Evolutionary conservation across 768 basidiomycete genomes (phyloP).

Genomic region (Rhodotorula graminis): DNA sequence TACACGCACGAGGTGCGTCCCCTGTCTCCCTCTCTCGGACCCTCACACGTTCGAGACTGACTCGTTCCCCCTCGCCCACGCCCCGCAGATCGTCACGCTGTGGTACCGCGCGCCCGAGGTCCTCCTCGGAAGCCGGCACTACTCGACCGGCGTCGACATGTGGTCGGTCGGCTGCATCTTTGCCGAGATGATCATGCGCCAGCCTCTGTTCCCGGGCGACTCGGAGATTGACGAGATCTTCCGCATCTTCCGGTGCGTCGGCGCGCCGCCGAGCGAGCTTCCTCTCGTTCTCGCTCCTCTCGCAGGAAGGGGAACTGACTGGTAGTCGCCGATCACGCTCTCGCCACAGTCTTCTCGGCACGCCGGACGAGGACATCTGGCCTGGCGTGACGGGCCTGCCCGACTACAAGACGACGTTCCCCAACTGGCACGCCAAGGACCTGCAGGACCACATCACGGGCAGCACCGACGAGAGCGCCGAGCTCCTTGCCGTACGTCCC

Average conservation of each 20-base stretch:
- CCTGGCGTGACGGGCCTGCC: constrained; percentile 81
- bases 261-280: background rate
- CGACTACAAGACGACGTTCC: constrained; percentile 95
- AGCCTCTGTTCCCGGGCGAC: constrained; percentile 92
- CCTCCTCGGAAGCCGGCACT: constrained; percentile 87
- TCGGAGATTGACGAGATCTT: constrained; percentile 99
- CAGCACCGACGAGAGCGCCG: constrained; percentile 27
- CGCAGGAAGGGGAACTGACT: constrained; percentile 5
- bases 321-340: no score
- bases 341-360: constrained; percentile 72
- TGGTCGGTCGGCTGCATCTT: constrained; percentile 99
- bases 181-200: constrained; percentile 93
- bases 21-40: background rate
- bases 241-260: constrained; percentile 85
- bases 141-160: constrained; percentile 97
- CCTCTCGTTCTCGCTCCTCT: background rate
- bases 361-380: constrained; percentile 86
- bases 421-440: constrained; percentile 82
- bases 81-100: constrained; percentile 82
- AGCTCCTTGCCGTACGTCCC: constrained; percentile 35
- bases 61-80: background rate
- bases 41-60: background rate
- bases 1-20: constrained; percentile 88
- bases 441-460: constrained; percentile 47
- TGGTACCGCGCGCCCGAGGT: constrained; percentile 99